Evolutionary conservation across 345 rosid species (phyloP).

Genomic region (Hevea brasiliensis): DNA sequence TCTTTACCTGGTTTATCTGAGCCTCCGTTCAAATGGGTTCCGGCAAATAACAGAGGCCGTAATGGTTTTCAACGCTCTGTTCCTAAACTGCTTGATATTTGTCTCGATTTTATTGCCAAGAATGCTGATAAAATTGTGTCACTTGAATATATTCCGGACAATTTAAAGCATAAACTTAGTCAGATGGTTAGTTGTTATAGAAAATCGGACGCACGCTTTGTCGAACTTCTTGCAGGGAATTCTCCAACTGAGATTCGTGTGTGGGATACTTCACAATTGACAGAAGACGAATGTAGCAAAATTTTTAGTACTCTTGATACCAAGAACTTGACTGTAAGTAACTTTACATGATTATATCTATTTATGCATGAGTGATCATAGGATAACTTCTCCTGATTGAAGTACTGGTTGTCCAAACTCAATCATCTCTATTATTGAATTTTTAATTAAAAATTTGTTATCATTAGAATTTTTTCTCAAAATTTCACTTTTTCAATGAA

Average conservation of each 20-base stretch:
- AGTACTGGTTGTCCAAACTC: not conserved
- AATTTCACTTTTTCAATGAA: too few species aligned
- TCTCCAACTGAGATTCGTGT: conserved; percentile 39
- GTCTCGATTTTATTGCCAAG: conserved; percentile 36
- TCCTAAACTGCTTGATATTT: conserved; percentile 39
- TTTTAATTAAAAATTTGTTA: too few species aligned
- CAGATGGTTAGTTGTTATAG: conserved; percentile 26
- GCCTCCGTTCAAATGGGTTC: conserved; percentile 26
- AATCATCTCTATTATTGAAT: not conserved
- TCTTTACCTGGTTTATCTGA: not conserved
- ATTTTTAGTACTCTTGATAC: conserved; percentile 37
- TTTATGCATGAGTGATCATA: not conserved
- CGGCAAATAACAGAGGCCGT: not conserved
- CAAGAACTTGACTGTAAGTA: conserved; percentile 32
- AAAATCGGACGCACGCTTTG: conserved; percentile 30
- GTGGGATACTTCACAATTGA: conserved; percentile 28
- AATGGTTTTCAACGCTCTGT: not conserved
- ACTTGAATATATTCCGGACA: conserved; percentile 41
- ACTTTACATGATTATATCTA: not conserved
- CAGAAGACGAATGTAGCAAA: conserved; percentile 34
- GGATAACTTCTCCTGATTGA: not conserved
- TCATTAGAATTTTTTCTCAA: not conserved
- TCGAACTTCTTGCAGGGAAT: conserved; percentile 41
- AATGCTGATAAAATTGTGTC: conserved; percentile 39
- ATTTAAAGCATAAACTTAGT: conserved; percentile 37